phyloP scores from a whole-genome alignment of 495 filamentous ascomycete species.

The Venustampulla echinocandica region DNA sequence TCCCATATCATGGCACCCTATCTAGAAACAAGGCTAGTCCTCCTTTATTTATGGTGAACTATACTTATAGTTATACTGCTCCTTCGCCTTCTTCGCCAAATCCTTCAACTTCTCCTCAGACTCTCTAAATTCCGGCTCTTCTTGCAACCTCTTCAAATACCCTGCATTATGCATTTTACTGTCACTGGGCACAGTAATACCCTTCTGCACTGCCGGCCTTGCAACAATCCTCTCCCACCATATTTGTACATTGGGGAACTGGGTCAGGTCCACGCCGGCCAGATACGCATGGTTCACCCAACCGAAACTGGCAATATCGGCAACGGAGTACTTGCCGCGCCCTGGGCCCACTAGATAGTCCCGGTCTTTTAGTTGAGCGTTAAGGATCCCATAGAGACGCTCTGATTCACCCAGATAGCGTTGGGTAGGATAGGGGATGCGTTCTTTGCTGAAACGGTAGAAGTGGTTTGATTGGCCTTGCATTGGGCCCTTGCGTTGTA shows the following conservation, averaged over 20 bases:
- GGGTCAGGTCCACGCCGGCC: constrained; percentile 55
- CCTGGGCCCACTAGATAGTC: constrained; percentile 57
- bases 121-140: constrained; percentile 40
- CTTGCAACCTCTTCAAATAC: constrained; percentile 36
- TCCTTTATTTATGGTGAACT: constrained; percentile 6
- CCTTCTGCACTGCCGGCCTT: constrained; percentile 60
- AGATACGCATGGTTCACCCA: constrained; percentile 44
- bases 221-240: constrained; percentile 53
- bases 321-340: constrained; percentile 60
- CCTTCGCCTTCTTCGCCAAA: constrained; percentile 45
- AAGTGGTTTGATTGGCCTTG: constrained; percentile 88
- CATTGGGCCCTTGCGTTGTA: constrained; percentile 58
- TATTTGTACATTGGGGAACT: constrained; percentile 60
- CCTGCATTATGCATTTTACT: constrained; percentile 10
- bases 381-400: constrained; percentile 68
- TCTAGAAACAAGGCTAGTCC: no score
- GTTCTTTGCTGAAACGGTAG: constrained; percentile 63
- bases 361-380: constrained; percentile 50
- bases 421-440: constrained; percentile 66
- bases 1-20: not conserved
- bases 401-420: constrained; percentile 72
- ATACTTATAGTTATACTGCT: constrained; percentile 20
- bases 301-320: constrained; percentile 65
- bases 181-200: constrained; percentile 51
- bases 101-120: constrained; percentile 54